Conservation (phyloP, 1,284 basidiomycete species). For the Cutaneotrichosporon sp. region DNA sequence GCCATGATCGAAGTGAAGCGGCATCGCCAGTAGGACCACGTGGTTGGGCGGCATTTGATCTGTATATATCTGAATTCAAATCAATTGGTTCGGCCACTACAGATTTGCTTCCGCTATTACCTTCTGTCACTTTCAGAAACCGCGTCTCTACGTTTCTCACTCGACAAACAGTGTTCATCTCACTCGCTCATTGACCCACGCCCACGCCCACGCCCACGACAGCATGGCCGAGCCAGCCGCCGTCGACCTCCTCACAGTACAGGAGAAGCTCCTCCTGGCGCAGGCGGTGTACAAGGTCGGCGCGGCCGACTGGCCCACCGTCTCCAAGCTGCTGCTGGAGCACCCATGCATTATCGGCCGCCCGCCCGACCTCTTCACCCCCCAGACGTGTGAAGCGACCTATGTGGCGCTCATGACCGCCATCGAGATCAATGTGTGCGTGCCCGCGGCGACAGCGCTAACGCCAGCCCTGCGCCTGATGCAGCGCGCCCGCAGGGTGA, state of each 20-base stretch:
- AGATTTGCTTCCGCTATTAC: neutral
- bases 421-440: conserved; percentile 64
- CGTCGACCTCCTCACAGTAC: conserved; percentile 31
- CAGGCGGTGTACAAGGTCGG: conserved; percentile 81
- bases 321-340: conserved; percentile 62
- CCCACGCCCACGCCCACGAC: neutral
- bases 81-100: no score
- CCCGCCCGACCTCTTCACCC: conserved; percentile 62
- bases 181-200: neutral
- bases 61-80: no score
- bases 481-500: conserved; percentile 30
- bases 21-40: neutral
- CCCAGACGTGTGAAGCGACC: conserved; percentile 61
- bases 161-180: no score
- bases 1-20: no score
- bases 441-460: conserved; percentile 4
- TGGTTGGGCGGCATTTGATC: no score
- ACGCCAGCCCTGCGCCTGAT: conserved; percentile 38
- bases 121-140: neutral
- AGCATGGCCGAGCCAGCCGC: conserved; percentile 10
- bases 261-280: conserved; percentile 62
- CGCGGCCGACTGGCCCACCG: conserved; percentile 63
- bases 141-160: no score
- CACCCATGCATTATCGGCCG: conserved; percentile 51
- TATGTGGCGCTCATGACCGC: conserved; percentile 65